Base-by-base conservation (phyloP, 2,329 filamentous ascomycete species). In the Trichoderma asperellum region DNA sequence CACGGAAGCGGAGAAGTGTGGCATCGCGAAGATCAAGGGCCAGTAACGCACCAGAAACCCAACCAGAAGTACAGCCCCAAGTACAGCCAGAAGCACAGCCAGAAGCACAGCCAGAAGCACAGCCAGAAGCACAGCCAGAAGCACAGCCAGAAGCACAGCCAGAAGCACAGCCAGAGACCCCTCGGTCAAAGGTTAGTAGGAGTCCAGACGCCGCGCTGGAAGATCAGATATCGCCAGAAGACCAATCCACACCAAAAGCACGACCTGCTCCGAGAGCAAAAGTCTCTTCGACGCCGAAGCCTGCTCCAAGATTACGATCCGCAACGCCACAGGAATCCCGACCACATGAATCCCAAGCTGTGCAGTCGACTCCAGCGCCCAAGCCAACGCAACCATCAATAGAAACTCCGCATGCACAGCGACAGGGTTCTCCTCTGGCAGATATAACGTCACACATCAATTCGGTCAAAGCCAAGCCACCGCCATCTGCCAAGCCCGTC, bases 401-500 rank as follows among this genome's bases (percentile, higher is more conserved):
- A 18, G 37, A 56, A 29, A 49, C 66, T 29, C 85, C 88, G 68
- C 80, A 85, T 16, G 82, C 85, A 14, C 80, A 85, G 72, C 72
- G 83, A 58, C 83, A 84, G 18, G 73, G 69, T 21, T 88, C 88
- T 2, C 90, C 92, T 2, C 84, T 95, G 55, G 85, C 88, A 70
- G 92, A 97, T 76, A 92, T 94, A 72, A 94, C 92, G 16, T 83
- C 86, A 27, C 87, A 86, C 52, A 81, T 91, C 74, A 94, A 93
- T 77, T 72, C 72, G 1, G 70, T 66, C 18, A 71, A 65, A 12
- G 47, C 71, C 6, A 79, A 81, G 55, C 74, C 78, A 4, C 77
- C 76, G 0, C 75, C 75, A 16, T 83, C 87, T 1, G 81, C 90
- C 57, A 92, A 92, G 78, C 91, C 92, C 49, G 87, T 95, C 75